phyloP scores from a whole-genome alignment of 495 filamentous ascomycete genomes.

The Penicillium taxi region DNA sequence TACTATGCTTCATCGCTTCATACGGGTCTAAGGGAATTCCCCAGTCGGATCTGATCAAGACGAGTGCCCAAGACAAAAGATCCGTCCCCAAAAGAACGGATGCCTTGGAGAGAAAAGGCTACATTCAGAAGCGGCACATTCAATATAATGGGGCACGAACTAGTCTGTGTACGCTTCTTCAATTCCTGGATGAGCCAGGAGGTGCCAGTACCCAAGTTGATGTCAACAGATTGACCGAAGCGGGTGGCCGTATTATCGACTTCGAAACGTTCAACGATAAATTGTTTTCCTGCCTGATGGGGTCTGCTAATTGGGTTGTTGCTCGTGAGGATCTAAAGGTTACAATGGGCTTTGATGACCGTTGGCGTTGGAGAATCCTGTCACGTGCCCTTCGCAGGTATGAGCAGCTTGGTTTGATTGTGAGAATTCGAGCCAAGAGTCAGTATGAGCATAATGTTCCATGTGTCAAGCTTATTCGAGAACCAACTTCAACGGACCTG shows the following conservation, averaged over 20 bases:
- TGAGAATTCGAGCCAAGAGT: constrained; percentile 56
- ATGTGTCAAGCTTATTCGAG: constrained; percentile 67
- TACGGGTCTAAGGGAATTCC: constrained; percentile 60
- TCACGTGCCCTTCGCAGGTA: constrained; percentile 61
- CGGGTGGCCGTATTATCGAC: constrained; percentile 30
- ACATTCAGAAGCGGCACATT: constrained; percentile 72
- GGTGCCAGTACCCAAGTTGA: constrained; percentile 4
- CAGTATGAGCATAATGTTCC: constrained; percentile 38
- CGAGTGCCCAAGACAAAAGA: constrained; percentile 81
- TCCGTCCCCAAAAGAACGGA: constrained; percentile 80
- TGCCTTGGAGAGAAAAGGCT: constrained; percentile 63
- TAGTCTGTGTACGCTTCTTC: constrained; percentile 56
- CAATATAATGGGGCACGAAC: constrained; percentile 58
- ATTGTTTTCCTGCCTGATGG: constrained; percentile 40
- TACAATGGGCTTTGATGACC: constrained; percentile 50
- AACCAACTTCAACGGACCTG: constrained; percentile 60
- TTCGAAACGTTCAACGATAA: constrained; percentile 34
- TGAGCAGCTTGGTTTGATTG: constrained; percentile 59
- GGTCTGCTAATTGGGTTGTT: constrained; percentile 38
- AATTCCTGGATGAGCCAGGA: constrained; percentile 38
- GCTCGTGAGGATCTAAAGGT: constrained; percentile 54
- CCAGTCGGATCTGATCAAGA: constrained; percentile 65
- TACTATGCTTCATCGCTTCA: constrained; percentile 74
- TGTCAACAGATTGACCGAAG: constrained; percentile 1
- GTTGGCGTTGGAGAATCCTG: constrained; percentile 58